Base-by-base conservation (phyloP, 2,329 filamentous ascomycete genomes). In the Cordyceps sp. region DNA sequence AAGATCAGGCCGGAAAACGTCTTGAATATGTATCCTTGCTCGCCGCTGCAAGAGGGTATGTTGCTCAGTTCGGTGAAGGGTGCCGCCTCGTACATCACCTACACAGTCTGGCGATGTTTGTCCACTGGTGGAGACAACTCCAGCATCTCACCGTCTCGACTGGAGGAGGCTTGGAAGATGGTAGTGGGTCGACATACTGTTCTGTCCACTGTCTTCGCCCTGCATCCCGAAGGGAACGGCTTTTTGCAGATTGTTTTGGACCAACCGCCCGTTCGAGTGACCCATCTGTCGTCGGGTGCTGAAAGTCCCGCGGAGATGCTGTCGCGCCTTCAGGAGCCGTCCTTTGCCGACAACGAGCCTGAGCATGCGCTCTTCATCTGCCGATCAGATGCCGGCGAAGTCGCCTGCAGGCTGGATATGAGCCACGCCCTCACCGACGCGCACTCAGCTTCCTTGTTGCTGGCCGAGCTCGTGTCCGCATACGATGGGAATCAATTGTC, bases 41-140 rank as follows among this genome's bases (percentile, higher is more conserved):
- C 55, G 1, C 52, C 53, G 0, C 48, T 55, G 37, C 55, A 59
- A 27, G 44, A 46, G 2, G 55, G 54, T 4, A 46, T 59, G 10
- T 35, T 55, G 0, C 36, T 58, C n/a, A 55, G 51, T 17, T 51
- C 55, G 13, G 14, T 29, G 16, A 39, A 36, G 31, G 31, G 31
- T 0, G 10, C 15, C 1, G 35, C 32, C 13, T 33, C 33, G 13
- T 48, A 17, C 39, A 9, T 42, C 38, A 30, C 36, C 31, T n/a
- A 42, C 43, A 35, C 37, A 37, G n/a, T 35, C 34, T 22, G 38
- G 40, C 24, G 36, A 36, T 12, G 47, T 21, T 26, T 44, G 0
- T 25, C 32, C 2, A 27, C 19, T 6, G 13, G 15, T 12, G 26
- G 15, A 4, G 22, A 13, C 5, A 17, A 5, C 5, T 4, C 36